A percentile compares a stretch with the other conserved stretches of the same genome.
These are phyloP conservation scores for Solanum habrochaites DNA, from an alignment of 257 asterid genomes.

Conservation along the genomic window DNA sequence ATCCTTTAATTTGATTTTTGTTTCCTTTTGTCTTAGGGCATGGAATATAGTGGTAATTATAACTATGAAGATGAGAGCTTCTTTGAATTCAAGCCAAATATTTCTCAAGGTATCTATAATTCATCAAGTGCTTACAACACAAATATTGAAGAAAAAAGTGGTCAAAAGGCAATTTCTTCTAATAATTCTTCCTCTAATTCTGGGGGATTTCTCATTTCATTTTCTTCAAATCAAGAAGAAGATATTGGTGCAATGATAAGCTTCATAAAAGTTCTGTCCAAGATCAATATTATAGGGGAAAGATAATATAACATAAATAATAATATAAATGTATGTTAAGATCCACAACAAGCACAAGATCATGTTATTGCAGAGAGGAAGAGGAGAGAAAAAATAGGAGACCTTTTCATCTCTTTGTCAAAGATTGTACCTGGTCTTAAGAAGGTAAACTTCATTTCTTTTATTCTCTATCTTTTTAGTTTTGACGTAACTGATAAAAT, in stretches of 20 bases:
- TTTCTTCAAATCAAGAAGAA: neutral
- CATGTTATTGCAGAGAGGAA: slow-evolving; percentile 54
- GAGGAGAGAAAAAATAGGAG: slow-evolving; percentile 39
- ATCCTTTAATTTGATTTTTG: neutral
- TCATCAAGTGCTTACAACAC: neutral
- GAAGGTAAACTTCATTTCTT: slow-evolving; percentile 25
- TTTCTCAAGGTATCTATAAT: neutral
- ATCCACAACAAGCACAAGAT: slow-evolving; percentile 39
- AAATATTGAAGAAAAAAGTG: neutral
- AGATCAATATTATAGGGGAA: neutral
- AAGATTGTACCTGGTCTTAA: slow-evolving; percentile 54
- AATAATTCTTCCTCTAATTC: neutral
- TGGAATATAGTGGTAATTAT: neutral
- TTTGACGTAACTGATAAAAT: neutral
- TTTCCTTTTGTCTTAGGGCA: neutral
- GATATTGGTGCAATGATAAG: neutral
- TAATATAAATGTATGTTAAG: neutral
- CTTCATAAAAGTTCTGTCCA: neutral
- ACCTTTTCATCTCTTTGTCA: slow-evolving; percentile 45
- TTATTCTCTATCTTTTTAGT: neutral
- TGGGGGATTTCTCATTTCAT: neutral
- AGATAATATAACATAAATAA: neutral
- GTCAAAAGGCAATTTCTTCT: neutral
- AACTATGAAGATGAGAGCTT: neutral
- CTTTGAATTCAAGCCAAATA: neutral